Evolutionary conservation across 805 yeast species (phyloP), one percentile per base, ranked within the genome.

Genomic region (Sugiyamaella smithiae): DNA sequence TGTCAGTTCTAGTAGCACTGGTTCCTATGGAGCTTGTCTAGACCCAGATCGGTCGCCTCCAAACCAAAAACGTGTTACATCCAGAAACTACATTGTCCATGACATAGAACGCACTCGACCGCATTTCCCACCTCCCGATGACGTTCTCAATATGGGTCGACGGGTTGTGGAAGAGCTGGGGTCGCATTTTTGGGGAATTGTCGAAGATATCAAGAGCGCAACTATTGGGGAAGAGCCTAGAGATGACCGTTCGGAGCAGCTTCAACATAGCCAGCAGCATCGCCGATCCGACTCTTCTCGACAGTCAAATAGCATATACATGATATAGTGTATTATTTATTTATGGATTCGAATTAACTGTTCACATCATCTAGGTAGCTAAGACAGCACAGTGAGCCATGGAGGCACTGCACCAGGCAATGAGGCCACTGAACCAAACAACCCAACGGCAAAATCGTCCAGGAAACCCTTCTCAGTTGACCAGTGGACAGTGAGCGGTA

Each of bases 401-500:
- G 43, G 40, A 16, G 57, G 54, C 9, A 55, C 40, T 12, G 53
- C 53, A 7, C 41, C 47, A n/a, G 60, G 54, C n/a, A 48, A 23
- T 1, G 57, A 62, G 3, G 73, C 74, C 19, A 61, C 33, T 1
- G 72, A 54, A 1, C 75, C 75, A 24, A 71, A 51, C 23, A 64
- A 35, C 1, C 75, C 75, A 4, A 71, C 74, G 24, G 53, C 50
- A 31, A 56, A 50, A 20, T 66, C 64, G 22, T 46, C 48, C 20
- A 68, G 49, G 19, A 65, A 50, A 1, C 75, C 75, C 2, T 44
- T 50, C 45, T 63, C 61, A 8, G 66, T 53, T 2, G 73, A 67
- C 75, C 75, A 71, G 56, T 71, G 75, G 35, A 67, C 55, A 2
- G 75, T 67, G 40, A 71, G 56, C 4, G 75, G 75, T 32, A 68